These are phyloP conservation scores for Aureobasidium pullulans DNA, from an alignment of 2,329 filamentous ascomycete genomes.

Conservation along the genomic window DNA sequence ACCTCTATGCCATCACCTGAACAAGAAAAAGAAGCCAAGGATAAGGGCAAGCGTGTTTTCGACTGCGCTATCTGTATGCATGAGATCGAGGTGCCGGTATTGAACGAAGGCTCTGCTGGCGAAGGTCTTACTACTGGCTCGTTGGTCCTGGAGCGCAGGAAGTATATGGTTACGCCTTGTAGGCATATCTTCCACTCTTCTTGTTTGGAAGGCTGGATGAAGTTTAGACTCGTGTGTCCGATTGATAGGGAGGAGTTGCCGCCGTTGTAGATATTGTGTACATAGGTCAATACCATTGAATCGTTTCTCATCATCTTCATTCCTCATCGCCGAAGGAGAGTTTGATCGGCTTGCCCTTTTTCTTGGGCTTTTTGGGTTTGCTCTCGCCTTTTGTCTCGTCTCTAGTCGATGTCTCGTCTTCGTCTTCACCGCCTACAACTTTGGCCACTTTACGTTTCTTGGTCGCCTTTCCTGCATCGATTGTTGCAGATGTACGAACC, in stretches of 20 bases:
- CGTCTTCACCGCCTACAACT: constrained; percentile 26
- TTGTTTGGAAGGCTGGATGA: constrained; percentile 95
- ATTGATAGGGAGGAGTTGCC: constrained; percentile 89
- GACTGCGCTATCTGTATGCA: constrained; percentile 96
- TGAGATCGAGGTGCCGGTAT: constrained; percentile 77
- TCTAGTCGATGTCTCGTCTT: constrained; percentile 15
- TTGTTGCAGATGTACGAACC: background rate
- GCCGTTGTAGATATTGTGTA: constrained; percentile 52
- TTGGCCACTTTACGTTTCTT: constrained; percentile 32
- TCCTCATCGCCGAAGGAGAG: constrained; percentile 17
- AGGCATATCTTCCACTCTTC: constrained; percentile 89
- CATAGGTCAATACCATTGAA: background rate
- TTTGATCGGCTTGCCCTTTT: constrained; percentile 18
- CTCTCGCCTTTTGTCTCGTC: background rate
- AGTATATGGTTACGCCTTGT: constrained; percentile 97
- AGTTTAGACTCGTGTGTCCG: constrained; percentile 84
- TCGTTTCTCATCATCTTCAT: background rate
- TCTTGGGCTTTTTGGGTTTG: constrained; percentile 19
- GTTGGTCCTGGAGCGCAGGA: constrained; percentile 67
- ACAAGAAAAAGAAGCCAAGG: constrained; percentile 33
- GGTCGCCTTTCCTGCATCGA: constrained; percentile 11
- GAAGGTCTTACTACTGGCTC: constrained; percentile 21
- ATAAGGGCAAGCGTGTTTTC: constrained; percentile 55
- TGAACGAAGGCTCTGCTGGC: constrained; percentile 42
- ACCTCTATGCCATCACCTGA: background rate